These are phyloP conservation scores for Plenodomus tracheiphilus DNA, from an alignment of 2,329 filamentous ascomycete genomes.

Conservation along the genomic window DNA sequence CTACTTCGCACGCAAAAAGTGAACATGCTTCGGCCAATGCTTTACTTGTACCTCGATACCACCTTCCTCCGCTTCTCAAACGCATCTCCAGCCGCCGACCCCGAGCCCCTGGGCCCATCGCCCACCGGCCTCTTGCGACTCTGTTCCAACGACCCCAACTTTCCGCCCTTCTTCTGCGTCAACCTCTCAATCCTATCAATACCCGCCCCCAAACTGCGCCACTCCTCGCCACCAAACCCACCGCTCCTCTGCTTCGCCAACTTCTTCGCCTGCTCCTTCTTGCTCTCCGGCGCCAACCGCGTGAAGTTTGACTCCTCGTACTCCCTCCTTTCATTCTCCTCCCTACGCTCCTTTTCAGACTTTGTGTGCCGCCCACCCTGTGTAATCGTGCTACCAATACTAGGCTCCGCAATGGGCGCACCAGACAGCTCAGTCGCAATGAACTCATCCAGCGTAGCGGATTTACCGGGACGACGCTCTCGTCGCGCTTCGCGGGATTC, in stretches of 20 bases:
- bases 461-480: constrained; percentile 68
- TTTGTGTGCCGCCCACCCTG: constrained; percentile 78
- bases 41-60: constrained; percentile 31
- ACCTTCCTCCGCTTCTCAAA: constrained; percentile 58
- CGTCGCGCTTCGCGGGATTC: constrained; percentile 63
- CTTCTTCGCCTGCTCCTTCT: constrained; percentile 78
- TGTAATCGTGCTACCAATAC: constrained; percentile 87
- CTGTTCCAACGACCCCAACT: constrained; percentile 68
- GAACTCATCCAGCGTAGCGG: constrained; percentile 89
- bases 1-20: too few relatives aligned
- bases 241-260: constrained; percentile 45
- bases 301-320: constrained; percentile 95
- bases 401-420: constrained; percentile 82
- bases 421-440: constrained; percentile 80
- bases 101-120: constrained; percentile 71
- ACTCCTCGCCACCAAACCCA: constrained; percentile 90
- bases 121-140: constrained; percentile 79
- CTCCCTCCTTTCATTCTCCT: constrained; percentile 75
- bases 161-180: constrained; percentile 68
- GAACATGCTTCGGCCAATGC: neutral
- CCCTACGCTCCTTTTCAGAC: constrained; percentile 73
- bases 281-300: constrained; percentile 81
- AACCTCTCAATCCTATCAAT: constrained; percentile 83
- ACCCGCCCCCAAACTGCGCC: constrained; percentile 81
- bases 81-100: constrained; percentile 69